These are phyloP conservation scores for Elsinoe ampelina DNA, from an alignment of 2,329 filamentous ascomycete genomes.

Conservation along the genomic window DNA sequence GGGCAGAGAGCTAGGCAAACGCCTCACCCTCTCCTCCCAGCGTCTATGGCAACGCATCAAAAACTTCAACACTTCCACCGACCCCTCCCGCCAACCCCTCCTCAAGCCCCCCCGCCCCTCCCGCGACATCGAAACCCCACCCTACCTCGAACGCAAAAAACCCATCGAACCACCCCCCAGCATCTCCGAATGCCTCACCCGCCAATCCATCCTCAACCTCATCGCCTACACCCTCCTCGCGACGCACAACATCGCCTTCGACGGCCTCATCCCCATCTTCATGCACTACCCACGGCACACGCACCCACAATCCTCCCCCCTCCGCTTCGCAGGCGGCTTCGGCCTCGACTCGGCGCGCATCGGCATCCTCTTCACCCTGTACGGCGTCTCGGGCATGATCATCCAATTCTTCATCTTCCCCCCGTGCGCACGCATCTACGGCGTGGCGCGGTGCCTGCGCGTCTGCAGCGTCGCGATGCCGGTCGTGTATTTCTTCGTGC, in stretches of 20 bases:
- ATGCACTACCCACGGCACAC: slow-evolving; percentile 62
- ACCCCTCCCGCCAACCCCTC: slow-evolving; percentile 14
- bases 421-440: slow-evolving; percentile 59
- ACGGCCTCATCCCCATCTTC: slow-evolving; percentile 82
- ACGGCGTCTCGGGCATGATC: slow-evolving; percentile 68
- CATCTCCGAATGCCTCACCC: slow-evolving; percentile 59
- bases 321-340: slow-evolving; percentile 76
- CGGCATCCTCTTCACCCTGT: slow-evolving; percentile 75
- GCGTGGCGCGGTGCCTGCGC: slow-evolving; percentile 64
- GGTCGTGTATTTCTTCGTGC: slow-evolving; percentile 68
- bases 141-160: slow-evolving; percentile 16
- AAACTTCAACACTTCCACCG: slow-evolving; percentile 14
- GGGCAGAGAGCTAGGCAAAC: slow-evolving; percentile 63
- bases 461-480: slow-evolving; percentile 60
- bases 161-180: slow-evolving; percentile 27
- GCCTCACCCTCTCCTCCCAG: slow-evolving; percentile 39
- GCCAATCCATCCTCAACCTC: slow-evolving; percentile 66
- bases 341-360: slow-evolving; percentile 64
- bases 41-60: slow-evolving; percentile 16
- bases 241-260: slow-evolving; percentile 73
- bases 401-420: slow-evolving; percentile 85
- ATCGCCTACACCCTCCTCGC: slow-evolving; percentile 71
- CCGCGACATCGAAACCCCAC: slow-evolving; percentile 12
- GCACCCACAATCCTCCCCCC: slow-evolving; percentile 52
- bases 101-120: slow-evolving; percentile 10